Conservation (phyloP, 176 grass and related monocot species). For the Puccinellia tenuiflora region DNA sequence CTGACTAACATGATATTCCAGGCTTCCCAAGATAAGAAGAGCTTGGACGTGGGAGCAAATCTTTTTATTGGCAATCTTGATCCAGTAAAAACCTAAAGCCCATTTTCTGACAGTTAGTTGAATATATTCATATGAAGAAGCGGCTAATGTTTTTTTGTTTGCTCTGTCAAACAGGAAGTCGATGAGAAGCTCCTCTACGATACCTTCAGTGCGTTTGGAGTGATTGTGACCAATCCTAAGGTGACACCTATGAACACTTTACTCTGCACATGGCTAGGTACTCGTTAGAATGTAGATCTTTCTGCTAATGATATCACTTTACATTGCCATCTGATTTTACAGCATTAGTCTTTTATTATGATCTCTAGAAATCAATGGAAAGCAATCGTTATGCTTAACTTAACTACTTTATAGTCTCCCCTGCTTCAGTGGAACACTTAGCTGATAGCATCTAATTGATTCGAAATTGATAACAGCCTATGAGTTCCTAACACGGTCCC, state of each 20-base stretch:
- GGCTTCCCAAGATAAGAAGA: slow-evolving; percentile 99
- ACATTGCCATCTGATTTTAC: slow-evolving; percentile 10
- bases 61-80: slow-evolving; percentile 99
- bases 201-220: slow-evolving; percentile 99
- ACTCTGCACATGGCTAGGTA: neutral
- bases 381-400: neutral
- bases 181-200: slow-evolving; percentile 99
- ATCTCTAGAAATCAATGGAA: neutral
- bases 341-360: neutral
- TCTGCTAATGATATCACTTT: neutral
- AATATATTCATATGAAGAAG: neutral
- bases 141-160: slow-evolving; percentile 31
- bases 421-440: neutral
- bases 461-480: neutral
- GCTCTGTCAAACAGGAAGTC: slow-evolving; percentile 61
- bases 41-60: slow-evolving; percentile 94
- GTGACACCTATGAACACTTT: slow-evolving; percentile 31
- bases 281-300: neutral
- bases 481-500: neutral
- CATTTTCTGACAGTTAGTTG: slow-evolving; percentile 14
- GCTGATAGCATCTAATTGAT: neutral
- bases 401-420: slow-evolving; percentile 5
- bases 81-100: slow-evolving; percentile 49
- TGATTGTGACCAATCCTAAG: slow-evolving; percentile 98
- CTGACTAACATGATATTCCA: slow-evolving; percentile 44